Base-by-base conservation (phyloP, 352 stramenopile species). In the Phytopythium delawarense region DNA sequence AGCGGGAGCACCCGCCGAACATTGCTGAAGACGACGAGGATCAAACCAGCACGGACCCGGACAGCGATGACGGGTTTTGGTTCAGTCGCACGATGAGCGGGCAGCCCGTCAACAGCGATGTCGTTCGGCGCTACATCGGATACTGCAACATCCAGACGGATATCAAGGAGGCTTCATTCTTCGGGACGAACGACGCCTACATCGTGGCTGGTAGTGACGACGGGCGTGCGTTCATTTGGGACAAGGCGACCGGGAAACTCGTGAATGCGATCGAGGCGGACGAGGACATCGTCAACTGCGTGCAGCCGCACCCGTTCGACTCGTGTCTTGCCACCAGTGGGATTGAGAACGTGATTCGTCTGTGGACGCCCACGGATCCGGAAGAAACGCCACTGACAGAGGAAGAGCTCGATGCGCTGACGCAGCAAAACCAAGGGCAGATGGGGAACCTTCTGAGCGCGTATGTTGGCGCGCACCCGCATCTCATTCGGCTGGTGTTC, bases 111-210 rank as follows among this genome's bases (percentile, higher is more conserved):
- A 91, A 88, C 63, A 88, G 75, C 30, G 78, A 91, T 40, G 74
- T 84, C 16, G 69, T 88, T 16, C 73, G 78, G 35, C 85, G 89
- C 0, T 96, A 93, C 49, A 84, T 94, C 37, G 89, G 89, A 7
- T 93, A 93, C 57, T 91, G 84, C 72, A 97, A 97, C 62, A 69
- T 89, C 21, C 79, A 95, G 69, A 97, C 89, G 0, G 89, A 96
- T 40, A 96, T 97, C 65, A 97, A 97, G 65, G 88, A 97, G 65
- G 88, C 88, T 0, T 73, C 73, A 0, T 97, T 96, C 59, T 92
- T 97, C 44, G 89, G 89, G 0, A 75, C 75, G n/a, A 92, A 95
- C 45, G 89, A 94, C 56, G 78, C 75, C 37, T 94, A 89, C 50
- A 85, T 97, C 44, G 86, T 96, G 30, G 85, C 87, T 6, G 89